A percentile compares a stretch with the other conserved stretches of the same genome.
phyloP scores from a whole-genome alignment of 768 basidiomycete genomes.

The Pleurotus tuber-regium region DNA sequence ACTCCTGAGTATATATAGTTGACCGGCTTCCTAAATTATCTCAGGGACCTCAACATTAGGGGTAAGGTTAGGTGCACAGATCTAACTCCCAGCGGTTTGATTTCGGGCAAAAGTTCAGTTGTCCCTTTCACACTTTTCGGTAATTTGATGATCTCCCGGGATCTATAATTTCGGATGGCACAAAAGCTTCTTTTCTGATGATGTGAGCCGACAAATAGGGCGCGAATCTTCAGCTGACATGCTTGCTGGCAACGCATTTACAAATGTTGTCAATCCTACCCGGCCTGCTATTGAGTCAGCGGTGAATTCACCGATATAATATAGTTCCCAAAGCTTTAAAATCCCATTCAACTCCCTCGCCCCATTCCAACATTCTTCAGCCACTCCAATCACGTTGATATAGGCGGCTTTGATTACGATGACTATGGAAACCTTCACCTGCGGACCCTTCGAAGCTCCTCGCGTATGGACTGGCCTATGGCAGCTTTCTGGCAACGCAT shows the following conservation, averaged over 20 bases:
- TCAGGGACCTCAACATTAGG: constrained; percentile 9
- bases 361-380: background rate
- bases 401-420: too few species aligned
- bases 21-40: constrained; percentile 9
- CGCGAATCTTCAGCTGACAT: background rate
- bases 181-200: constrained; percentile 10
- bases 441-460: constrained; percentile 58
- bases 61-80: background rate
- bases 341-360: background rate
- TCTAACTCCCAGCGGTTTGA: background rate
- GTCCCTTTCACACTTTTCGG: constrained; percentile 3
- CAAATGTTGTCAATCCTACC: background rate
- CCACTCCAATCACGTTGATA: background rate
- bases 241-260: background rate
- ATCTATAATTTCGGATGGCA: constrained; percentile 7
- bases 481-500: constrained; percentile 85
- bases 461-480: constrained; percentile 79
- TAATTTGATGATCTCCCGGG: constrained; percentile 2
- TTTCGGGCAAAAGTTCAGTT: constrained; percentile 7
- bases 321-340: background rate
- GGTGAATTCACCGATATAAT: constrained; percentile 5
- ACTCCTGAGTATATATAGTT: constrained; percentile 7
- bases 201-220: constrained; percentile 2
- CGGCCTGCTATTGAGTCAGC: constrained; percentile 1
- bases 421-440: constrained; percentile 46